A percentile compares a stretch with the other conserved stretches of the same genome.
These are phyloP conservation scores for Sporothrix mexicana DNA, from an alignment of 2,329 filamentous ascomycete species.

Conservation along the genomic window DNA sequence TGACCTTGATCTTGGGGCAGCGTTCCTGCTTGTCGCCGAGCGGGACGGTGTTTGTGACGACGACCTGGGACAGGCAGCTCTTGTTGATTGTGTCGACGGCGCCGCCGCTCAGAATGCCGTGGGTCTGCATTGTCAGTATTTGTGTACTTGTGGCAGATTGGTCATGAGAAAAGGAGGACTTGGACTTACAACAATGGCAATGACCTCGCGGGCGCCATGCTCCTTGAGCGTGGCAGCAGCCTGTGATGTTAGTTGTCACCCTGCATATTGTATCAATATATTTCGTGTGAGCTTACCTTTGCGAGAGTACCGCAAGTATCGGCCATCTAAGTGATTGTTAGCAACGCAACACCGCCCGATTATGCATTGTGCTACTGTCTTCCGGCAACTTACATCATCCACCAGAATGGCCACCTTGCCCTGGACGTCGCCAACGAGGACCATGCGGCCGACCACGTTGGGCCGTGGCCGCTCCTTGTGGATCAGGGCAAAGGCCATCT, in stretches of 20 bases:
- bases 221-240: constrained; percentile 87
- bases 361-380: no score
- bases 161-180: background rate
- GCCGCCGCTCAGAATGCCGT: constrained; percentile 59
- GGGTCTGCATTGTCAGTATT: constrained; percentile 29
- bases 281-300: constrained; percentile 55
- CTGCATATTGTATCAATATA: no score
- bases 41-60: constrained; percentile 90
- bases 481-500: constrained; percentile 90
- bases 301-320: constrained; percentile 51
- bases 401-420: constrained; percentile 94
- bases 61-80: constrained; percentile 75
- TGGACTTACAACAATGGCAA: constrained; percentile 74
- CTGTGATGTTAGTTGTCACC: constrained; percentile 4
- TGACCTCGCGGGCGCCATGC: constrained; percentile 84
- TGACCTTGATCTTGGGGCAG: constrained; percentile 83
- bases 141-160: no score
- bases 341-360: no score
- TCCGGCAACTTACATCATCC: constrained; percentile 37
- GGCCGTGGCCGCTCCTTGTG: constrained; percentile 89
- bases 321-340: no score
- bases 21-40: constrained; percentile 74
- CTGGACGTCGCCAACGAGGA: constrained; percentile 90
- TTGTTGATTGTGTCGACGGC: constrained; percentile 86
- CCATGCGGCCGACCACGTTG: constrained; percentile 87